Percentiles rank a stretch among this genome's conserved stretches.
These are phyloP conservation scores for Plasmodium berghei DNA, from an alignment of 169 alveolate genomes.

Conservation along the genomic window DNA sequence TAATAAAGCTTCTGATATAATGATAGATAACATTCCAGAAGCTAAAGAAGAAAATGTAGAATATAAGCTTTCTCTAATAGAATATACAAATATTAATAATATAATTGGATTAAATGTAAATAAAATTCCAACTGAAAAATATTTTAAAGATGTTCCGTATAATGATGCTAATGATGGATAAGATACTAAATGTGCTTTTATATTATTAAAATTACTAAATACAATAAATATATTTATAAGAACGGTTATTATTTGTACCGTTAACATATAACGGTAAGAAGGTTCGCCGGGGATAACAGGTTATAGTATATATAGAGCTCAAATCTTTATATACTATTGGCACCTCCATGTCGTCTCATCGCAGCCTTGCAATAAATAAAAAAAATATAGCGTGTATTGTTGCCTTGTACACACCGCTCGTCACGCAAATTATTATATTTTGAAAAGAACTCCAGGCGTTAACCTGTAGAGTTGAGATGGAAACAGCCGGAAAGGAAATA, in stretches of 20 bases:
- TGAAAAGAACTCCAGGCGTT: conserved; percentile 18
- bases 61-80: conserved; percentile 35
- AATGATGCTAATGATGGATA: conserved; percentile 30
- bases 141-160: conserved; percentile 44
- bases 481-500: conserved; percentile 21
- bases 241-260: conserved; percentile 36
- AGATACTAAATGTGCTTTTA: conserved; percentile 46
- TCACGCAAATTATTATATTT: neutral
- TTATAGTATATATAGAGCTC: conserved; percentile 79
- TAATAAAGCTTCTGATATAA: conserved; percentile 12
- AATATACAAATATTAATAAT: conserved; percentile 16
- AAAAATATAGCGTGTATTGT: conserved; percentile 10
- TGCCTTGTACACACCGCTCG: conserved; percentile 27
- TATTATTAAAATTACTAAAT: conserved; percentile 33
- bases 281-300: conserved; percentile 86
- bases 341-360: conserved; percentile 88
- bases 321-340: conserved; percentile 76
- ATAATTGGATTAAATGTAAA: conserved; percentile 30
- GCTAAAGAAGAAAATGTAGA: conserved; percentile 30
- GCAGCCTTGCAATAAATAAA: conserved; percentile 72
- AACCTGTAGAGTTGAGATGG: conserved; percentile 26
- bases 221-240: conserved; percentile 29
- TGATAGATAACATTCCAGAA: neutral
- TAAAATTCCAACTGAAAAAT: conserved; percentile 27
- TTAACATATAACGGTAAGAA: conserved; percentile 61